These are phyloP conservation scores for Daldinia caldariorum DNA, from an alignment of 495 filamentous ascomycete genomes.

Conservation along the genomic window DNA sequence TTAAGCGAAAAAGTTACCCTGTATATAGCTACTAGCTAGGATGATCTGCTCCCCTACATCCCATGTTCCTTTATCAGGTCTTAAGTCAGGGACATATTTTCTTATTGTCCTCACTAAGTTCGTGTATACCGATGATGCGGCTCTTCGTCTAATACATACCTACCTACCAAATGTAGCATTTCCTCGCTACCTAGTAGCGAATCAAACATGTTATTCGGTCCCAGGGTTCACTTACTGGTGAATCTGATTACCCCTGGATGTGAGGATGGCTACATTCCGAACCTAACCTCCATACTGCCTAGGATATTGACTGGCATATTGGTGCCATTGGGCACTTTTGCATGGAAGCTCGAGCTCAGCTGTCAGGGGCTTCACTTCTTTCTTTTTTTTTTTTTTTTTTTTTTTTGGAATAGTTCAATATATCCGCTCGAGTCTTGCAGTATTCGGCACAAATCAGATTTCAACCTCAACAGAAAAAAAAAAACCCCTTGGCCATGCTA, in stretches of 20 bases:
- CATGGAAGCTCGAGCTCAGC: background rate
- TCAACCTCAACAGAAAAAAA: background rate
- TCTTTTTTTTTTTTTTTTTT: too few species aligned
- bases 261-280: background rate
- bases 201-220: background rate
- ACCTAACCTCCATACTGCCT: background rate
- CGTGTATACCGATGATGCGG: background rate
- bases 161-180: conserved; percentile 1
- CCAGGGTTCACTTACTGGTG: background rate
- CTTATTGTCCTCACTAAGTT: background rate
- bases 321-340: background rate
- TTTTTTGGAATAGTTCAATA: background rate
- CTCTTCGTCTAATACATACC: background rate
- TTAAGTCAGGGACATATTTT: background rate
- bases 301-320: background rate
- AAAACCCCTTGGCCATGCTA: background rate
- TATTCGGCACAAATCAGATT: background rate
- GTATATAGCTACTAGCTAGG: background rate
- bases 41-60: conserved; percentile 3
- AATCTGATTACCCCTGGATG: conserved; percentile 8
- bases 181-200: background rate
- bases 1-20: conserved; percentile 8
- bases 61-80: background rate
- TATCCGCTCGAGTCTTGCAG: background rate
- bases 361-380: background rate